Percentiles rank a stretch among this genome's conserved stretches.
Evolutionary conservation across 2,329 filamentous ascomycete species (phyloP).

Genomic region (Talaromyces marneffei): DNA sequence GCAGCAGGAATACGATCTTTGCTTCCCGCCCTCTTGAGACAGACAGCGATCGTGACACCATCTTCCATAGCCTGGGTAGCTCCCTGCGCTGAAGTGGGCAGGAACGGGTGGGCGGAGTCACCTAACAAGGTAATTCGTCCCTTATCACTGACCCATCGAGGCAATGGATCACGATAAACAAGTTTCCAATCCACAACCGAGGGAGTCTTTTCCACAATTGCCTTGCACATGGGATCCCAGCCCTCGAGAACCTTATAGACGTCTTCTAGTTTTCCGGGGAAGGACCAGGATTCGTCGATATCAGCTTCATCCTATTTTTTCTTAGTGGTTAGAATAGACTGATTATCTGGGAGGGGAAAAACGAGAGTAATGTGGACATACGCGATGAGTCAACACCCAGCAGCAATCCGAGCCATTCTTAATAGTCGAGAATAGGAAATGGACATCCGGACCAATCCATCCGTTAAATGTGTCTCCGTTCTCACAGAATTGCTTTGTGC

Average conservation of each 20-base stretch:
- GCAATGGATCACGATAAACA: constrained; percentile 25
- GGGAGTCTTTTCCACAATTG: constrained; percentile 37
- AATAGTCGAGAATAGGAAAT: constrained; percentile 45
- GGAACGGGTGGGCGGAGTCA: constrained; percentile 36
- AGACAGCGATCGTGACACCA: constrained; percentile 33
- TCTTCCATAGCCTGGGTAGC: constrained; percentile 42
- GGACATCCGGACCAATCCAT: constrained; percentile 48
- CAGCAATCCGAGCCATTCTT: constrained; percentile 50
- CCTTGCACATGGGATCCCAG: constrained; percentile 45
- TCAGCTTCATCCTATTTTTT: constrained; percentile 43
- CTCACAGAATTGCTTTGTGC: constrained; percentile 46
- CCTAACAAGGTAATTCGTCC: constrained; percentile 31
- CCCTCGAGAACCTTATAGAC: constrained; percentile 48
- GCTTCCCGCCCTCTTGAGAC: constrained; percentile 19
- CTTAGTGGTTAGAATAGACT: background rate
- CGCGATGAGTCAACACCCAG: constrained; percentile 52
- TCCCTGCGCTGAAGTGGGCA: constrained; percentile 42
- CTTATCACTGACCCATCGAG: constrained; percentile 22
- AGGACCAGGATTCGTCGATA: constrained; percentile 53
- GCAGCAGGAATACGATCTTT: constrained; percentile 35
- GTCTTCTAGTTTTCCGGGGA: constrained; percentile 49
- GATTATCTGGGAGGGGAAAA: background rate
- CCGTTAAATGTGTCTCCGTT: constrained; percentile 48
- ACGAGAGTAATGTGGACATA: constrained; percentile 15
- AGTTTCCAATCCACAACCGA: constrained; percentile 29